These are phyloP conservation scores for Endoconidiophora polonica DNA, from an alignment of 2,329 filamentous ascomycete species.

Conservation along the genomic window DNA sequence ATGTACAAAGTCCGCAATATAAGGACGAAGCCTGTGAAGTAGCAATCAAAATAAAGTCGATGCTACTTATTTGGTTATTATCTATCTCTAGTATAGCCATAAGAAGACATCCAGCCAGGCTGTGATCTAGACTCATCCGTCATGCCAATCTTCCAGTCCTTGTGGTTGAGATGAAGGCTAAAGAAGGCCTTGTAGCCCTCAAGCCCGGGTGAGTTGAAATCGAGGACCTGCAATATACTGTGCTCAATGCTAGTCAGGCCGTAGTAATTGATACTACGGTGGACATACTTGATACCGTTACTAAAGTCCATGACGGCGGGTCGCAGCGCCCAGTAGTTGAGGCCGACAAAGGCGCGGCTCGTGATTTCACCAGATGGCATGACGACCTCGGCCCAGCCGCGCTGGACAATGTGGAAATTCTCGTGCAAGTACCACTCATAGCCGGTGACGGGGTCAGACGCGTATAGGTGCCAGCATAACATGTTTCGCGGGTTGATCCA, in stretches of 20 bases:
- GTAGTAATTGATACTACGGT: neutral
- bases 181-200: neutral
- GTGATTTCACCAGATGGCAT: neutral
- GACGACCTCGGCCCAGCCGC: neutral
- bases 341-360: neutral
- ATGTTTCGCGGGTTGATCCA: neutral
- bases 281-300: neutral
- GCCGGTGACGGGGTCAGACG: neutral
- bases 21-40: too few species aligned
- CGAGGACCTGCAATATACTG: neutral
- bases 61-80: too few species aligned
- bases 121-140: too few species aligned
- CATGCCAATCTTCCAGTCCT: neutral
- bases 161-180: neutral
- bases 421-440: slow-evolving; percentile 1
- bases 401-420: neutral
- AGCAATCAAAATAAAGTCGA: too few species aligned
- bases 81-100: too few species aligned
- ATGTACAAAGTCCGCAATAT: too few species aligned
- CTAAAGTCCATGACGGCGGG: neutral
- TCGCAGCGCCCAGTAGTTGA: neutral
- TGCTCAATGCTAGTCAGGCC: slow-evolving; percentile 2
- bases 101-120: too few species aligned
- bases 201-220: neutral
- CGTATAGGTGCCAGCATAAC: neutral